Evolutionary conservation across 108 stramenopile species (phyloP).

Genomic region (Licmophora abbreviata): DNA sequence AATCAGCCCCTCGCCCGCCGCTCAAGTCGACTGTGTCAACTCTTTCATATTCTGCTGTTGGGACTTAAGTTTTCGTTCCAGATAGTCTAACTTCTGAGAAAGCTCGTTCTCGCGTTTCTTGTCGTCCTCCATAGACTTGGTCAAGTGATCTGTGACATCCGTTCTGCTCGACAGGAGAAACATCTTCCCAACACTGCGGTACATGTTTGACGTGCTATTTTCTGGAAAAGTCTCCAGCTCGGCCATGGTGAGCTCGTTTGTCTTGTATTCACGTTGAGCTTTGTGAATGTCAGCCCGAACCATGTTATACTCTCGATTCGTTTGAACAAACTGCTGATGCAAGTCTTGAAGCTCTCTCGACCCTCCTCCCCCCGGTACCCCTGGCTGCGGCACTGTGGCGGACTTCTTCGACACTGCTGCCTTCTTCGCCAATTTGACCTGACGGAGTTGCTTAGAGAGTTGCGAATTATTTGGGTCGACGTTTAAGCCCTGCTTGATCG

Average conservation of each 20-base stretch:
- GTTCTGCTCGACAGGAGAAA: constrained; percentile 55
- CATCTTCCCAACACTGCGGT: constrained; percentile 72
- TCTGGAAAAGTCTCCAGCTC: constrained; percentile 56
- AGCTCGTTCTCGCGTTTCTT: constrained; percentile 50
- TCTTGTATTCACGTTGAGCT: constrained; percentile 49
- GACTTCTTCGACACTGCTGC: constrained; percentile 24
- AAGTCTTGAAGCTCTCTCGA: constrained; percentile 72
- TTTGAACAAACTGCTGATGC: constrained; percentile 52
- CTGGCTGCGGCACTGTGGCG: constrained; percentile 1
- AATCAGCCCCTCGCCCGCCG: no score
- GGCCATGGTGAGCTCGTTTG: constrained; percentile 49
- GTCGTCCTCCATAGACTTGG: constrained; percentile 31
- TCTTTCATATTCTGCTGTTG: constrained; percentile 80
- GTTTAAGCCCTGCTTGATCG: constrained; percentile 74
- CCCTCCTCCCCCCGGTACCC: neutral
- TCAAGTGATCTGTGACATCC: constrained; percentile 50
- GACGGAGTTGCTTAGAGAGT: constrained; percentile 60
- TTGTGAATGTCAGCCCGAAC: constrained; percentile 52
- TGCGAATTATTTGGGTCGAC: constrained; percentile 74
- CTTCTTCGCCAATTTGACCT: constrained; percentile 46
- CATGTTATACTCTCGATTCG: constrained; percentile 63
- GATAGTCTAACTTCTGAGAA: constrained; percentile 64
- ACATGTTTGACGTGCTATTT: constrained; percentile 42
- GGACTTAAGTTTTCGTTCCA: constrained; percentile 75
- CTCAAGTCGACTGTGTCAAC: constrained; percentile 13